These are phyloP conservation scores for Talaromyces sp. DNA, from an alignment of 2,329 filamentous ascomycete genomes.

Conservation along the genomic window DNA sequence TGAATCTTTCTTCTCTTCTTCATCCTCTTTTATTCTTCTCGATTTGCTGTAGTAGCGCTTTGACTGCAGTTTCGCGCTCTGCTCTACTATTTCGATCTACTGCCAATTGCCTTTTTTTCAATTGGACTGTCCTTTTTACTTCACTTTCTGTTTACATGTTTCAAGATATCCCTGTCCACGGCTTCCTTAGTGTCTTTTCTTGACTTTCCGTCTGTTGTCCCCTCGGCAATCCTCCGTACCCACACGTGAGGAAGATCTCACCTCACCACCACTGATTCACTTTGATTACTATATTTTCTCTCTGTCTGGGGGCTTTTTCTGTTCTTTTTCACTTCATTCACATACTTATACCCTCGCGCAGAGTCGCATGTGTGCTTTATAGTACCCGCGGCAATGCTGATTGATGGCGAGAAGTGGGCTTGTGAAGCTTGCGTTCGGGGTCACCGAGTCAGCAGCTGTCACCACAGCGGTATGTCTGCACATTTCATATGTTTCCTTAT, in stretches of 20 bases:
- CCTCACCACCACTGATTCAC: constrained; percentile 1
- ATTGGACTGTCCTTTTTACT: not conserved
- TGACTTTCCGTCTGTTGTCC: not conserved
- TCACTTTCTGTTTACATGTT: not conserved
- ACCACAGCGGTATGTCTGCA: constrained; percentile 76
- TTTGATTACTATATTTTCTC: constrained; percentile 6
- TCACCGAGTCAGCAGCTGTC: constrained; percentile 98
- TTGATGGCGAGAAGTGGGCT: constrained; percentile 95
- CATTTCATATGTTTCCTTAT: not conserved
- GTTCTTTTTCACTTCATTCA: not conserved
- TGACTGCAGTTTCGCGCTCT: not conserved
- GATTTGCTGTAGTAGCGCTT: not conserved
- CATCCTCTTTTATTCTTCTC: constrained; percentile 7
- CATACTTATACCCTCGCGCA: constrained; percentile 28
- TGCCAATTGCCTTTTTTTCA: constrained; percentile 7
- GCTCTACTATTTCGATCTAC: not conserved
- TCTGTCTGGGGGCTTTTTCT: constrained; percentile 7
- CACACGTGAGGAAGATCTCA: not conserved
- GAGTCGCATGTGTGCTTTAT: constrained; percentile 39
- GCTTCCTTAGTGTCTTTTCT: not conserved
- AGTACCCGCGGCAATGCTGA: constrained; percentile 61
- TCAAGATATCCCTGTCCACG: not conserved
- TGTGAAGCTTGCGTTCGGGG: constrained; percentile 98
- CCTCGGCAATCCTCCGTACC: not conserved
- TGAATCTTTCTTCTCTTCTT: constrained; percentile 12